A percentile compares a stretch with the other conserved stretches of the same genome.
Evolutionary conservation across 345 rosid species (phyloP).

Genomic region (Adansonia digitata): DNA sequence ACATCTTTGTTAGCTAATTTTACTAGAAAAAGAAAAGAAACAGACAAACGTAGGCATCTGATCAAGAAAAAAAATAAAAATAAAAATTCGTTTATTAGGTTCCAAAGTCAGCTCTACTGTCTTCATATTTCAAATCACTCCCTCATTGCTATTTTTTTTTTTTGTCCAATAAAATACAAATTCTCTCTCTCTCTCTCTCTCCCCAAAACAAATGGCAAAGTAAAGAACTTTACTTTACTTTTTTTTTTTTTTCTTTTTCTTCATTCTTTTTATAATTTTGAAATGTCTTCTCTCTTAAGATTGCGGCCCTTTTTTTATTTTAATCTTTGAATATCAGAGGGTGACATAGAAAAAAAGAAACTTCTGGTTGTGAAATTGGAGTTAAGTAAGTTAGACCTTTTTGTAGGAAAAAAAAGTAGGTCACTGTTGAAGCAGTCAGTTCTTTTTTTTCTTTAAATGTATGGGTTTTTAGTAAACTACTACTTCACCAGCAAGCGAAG

Average conservation of each 20-base stretch:
- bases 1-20: too few relatives aligned
- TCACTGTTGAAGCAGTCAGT: not conserved
- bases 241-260: constrained; percentile 16
- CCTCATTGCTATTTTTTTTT: constrained; percentile 16
- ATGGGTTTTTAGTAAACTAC: constrained; percentile 25
- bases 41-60: constrained; percentile 41
- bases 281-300: constrained; percentile 30
- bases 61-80: not conserved
- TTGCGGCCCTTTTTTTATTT: constrained; percentile 12
- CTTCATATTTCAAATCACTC: constrained; percentile 26
- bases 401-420: constrained; percentile 3
- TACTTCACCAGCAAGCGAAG: constrained; percentile 34
- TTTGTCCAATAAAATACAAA: constrained; percentile 20
- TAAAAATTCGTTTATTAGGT: not conserved
- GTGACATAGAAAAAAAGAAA: not conserved
- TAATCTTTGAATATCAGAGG: not conserved
- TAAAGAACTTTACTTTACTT: constrained; percentile 37
- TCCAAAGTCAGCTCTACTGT: constrained; percentile 45
- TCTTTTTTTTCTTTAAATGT: not conserved
- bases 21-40: constrained; percentile 5
- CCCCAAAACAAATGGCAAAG: constrained; percentile 7
- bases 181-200: constrained; percentile 14
- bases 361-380: constrained; percentile 21
- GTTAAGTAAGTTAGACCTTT: not conserved
- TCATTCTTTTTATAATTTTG: constrained; percentile 14